Percentiles rank a stretch among this genome's conserved stretches.
Evolutionary conservation across 83 land plant species (phyloP).

Genomic region (Picea engelmannii): DNA sequence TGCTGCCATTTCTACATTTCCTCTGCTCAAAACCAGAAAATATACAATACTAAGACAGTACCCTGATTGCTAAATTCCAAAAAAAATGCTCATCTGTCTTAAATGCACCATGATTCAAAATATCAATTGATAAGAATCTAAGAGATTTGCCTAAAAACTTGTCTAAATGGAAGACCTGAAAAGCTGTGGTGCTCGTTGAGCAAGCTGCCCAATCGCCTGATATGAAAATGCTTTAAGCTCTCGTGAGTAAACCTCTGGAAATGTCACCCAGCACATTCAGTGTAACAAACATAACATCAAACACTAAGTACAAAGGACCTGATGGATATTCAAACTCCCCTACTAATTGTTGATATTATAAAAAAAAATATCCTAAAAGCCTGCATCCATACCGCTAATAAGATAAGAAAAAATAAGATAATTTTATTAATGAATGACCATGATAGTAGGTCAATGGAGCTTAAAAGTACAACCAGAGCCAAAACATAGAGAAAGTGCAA

Average conservation of each 20-base stretch:
- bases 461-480: too few species aligned
- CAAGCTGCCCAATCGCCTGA: conserved; percentile 95
- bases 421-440: too few species aligned
- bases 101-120: background rate
- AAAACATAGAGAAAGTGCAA: background rate
- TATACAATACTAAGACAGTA: background rate
- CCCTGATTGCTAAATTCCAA: background rate
- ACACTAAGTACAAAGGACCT: too few species aligned
- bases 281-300: too few species aligned
- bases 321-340: background rate
- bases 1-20: conserved; percentile 72
- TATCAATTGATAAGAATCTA: conserved; percentile 5
- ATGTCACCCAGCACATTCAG: too few species aligned
- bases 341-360: background rate
- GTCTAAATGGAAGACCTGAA: conserved; percentile 54
- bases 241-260: conserved; percentile 30
- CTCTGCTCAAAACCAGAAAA: conserved; percentile 41
- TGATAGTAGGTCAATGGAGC: too few species aligned
- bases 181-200: conserved; percentile 85
- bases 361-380: background rate
- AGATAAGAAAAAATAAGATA: too few species aligned
- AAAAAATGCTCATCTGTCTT: background rate
- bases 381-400: too few species aligned
- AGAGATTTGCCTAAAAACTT: background rate
- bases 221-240: conserved; percentile 82